These are phyloP conservation scores for Dactylellina drechsleri DNA, from an alignment of 2,329 filamentous ascomycete species.

Conservation along the genomic window DNA sequence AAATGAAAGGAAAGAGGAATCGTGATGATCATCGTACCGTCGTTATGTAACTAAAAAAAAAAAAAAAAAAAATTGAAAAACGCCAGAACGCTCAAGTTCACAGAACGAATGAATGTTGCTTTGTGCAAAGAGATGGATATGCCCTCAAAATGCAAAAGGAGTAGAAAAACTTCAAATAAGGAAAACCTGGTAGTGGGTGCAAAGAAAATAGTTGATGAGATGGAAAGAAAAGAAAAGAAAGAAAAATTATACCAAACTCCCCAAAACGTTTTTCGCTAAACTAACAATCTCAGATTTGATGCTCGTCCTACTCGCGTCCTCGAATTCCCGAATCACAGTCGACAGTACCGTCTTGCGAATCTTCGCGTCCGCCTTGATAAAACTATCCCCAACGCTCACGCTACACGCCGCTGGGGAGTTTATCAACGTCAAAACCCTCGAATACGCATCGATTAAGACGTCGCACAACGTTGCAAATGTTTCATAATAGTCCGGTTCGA, in stretches of 20 bases:
- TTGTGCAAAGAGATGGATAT: slow-evolving; percentile 32
- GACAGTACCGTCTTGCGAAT: slow-evolving; percentile 89
- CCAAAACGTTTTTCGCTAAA: slow-evolving; percentile 87
- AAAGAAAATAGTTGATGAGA: slow-evolving; percentile 1
- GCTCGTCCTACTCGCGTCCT: slow-evolving; percentile 80
- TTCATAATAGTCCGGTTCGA: slow-evolving; percentile 96
- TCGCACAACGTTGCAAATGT: slow-evolving; percentile 96
- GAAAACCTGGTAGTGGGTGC: background rate
- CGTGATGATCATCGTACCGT: slow-evolving; percentile 52
- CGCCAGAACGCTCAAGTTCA: slow-evolving; percentile 51
- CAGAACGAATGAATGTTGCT: slow-evolving; percentile 41
- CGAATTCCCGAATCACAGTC: slow-evolving; percentile 89
- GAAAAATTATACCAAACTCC: slow-evolving; percentile 75
- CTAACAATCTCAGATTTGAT: slow-evolving; percentile 84
- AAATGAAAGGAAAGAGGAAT: slow-evolving; percentile 19
- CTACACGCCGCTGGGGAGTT: slow-evolving; percentile 78
- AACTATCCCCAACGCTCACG: slow-evolving; percentile 79
- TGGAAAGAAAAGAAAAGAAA: slow-evolving; percentile 17
- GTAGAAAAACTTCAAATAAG: slow-evolving; percentile 12
- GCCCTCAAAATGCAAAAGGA: slow-evolving; percentile 28
- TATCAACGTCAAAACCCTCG: slow-evolving; percentile 78
- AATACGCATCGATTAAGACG: slow-evolving; percentile 91
- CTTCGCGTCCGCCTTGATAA: slow-evolving; percentile 85
- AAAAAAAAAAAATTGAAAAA: slow-evolving; percentile 24
- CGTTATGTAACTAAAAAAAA: slow-evolving; percentile 39